Evolutionary conservation across 2,329 filamentous ascomycete genomes (phyloP).

Genomic region (Stylonectria norvegica): DNA sequence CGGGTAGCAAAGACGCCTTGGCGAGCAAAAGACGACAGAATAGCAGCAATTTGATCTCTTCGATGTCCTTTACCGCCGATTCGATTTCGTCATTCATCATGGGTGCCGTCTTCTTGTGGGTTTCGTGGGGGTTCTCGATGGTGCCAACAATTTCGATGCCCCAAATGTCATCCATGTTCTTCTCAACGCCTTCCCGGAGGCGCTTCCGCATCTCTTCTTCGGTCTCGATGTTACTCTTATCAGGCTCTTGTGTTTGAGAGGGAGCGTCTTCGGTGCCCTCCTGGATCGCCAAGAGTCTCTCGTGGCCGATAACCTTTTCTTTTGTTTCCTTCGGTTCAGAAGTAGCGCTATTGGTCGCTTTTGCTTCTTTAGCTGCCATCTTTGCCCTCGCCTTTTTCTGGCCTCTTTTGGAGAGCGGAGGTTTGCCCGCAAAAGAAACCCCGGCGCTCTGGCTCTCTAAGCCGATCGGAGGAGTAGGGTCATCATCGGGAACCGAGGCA

Average conservation of each 20-base stretch:
- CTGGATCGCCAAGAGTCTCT: constrained; percentile 17
- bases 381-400: constrained; percentile 21
- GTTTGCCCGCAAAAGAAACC: neutral
- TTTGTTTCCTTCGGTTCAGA: neutral
- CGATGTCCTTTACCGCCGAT: constrained; percentile 18
- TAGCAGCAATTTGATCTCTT: constrained; percentile 27
- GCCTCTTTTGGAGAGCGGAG: constrained; percentile 7
- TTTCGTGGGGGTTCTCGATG: constrained; percentile 24
- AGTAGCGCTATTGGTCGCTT: neutral
- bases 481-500: neutral
- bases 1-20: constrained; percentile 25
- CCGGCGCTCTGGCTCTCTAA: neutral
- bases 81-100: constrained; percentile 26
- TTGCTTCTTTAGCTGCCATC: neutral
- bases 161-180: constrained; percentile 16
- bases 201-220: constrained; percentile 28
- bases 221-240: constrained; percentile 28
- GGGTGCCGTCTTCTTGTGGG: constrained; percentile 22
- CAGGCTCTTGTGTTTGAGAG: constrained; percentile 16
- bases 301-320: constrained; percentile 7
- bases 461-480: neutral
- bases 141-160: constrained; percentile 25
- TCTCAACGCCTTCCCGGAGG: constrained; percentile 25
- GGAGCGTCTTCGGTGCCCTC: neutral
- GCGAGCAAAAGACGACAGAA: constrained; percentile 27